Evolutionary conservation across 768 basidiomycete species (phyloP).

Genomic region (Kwoniella pini): DNA sequence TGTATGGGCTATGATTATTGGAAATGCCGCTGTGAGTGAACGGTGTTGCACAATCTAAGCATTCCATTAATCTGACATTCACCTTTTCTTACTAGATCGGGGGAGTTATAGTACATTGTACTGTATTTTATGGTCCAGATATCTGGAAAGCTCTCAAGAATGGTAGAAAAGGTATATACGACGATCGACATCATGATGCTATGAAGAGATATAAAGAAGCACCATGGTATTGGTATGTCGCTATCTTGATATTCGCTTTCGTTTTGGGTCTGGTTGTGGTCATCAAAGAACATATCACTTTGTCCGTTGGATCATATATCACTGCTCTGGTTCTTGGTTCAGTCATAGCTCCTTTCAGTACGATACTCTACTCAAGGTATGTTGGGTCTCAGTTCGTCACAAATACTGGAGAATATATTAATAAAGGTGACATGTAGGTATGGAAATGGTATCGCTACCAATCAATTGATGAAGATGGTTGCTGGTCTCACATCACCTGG

Average conservation of each 20-base stretch:
- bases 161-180: slow-evolving; percentile 58
- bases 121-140: slow-evolving; percentile 65
- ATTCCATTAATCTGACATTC: slow-evolving; percentile 57
- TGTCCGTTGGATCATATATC: slow-evolving; percentile 67
- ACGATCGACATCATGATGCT: slow-evolving; percentile 62
- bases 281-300: slow-evolving; percentile 63
- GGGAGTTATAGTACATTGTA: slow-evolving; percentile 62
- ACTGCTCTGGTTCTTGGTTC: slow-evolving; percentile 57
- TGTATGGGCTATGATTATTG: slow-evolving; percentile 7
- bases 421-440: slow-evolving; percentile 60
- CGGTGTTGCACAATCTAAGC: slow-evolving; percentile 38
- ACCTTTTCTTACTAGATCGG: slow-evolving; percentile 59
- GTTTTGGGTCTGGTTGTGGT: slow-evolving; percentile 62
- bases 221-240: slow-evolving; percentile 63
- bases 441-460: slow-evolving; percentile 65
- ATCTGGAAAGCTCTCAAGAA: slow-evolving; percentile 55
- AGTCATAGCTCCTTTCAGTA: slow-evolving; percentile 12
- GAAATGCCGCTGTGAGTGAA: slow-evolving; percentile 21
- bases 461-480: slow-evolving; percentile 57
- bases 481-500: slow-evolving; percentile 27
- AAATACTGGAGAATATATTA: slow-evolving; percentile 60
- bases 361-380: slow-evolving; percentile 1
- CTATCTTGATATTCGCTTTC: slow-evolving; percentile 41
- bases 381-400: background rate
- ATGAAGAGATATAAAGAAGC: slow-evolving; percentile 60